Evolutionary conservation across 495 filamentous ascomycete species (phyloP).

Genomic region (Xeromyces bisporus): DNA sequence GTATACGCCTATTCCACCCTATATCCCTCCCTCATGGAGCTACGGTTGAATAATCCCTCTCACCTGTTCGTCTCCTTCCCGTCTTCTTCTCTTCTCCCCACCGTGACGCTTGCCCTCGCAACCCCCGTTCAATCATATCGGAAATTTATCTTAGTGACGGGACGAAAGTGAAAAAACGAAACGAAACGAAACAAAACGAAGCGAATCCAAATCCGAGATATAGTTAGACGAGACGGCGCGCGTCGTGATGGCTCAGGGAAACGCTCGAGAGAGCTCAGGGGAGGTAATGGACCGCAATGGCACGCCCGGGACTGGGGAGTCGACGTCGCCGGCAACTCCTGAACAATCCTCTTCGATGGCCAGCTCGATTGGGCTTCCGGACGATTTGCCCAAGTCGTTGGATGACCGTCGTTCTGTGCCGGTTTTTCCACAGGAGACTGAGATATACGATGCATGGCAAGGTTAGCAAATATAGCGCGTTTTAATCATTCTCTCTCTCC

Average conservation of each 20-base stretch:
- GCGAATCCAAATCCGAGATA: too few relatives aligned
- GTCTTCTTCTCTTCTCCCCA: constrained; percentile 1
- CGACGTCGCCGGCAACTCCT: constrained; percentile 7
- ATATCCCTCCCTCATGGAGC: constrained; percentile 1
- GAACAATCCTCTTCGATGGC: too few relatives aligned
- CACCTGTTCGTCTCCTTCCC: constrained; percentile 1
- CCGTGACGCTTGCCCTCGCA: constrained; percentile 7
- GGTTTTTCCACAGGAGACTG: constrained; percentile 50
- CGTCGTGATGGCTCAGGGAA: constrained; percentile 22
- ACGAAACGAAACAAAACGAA: too few relatives aligned
- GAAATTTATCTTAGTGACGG: too few relatives aligned
- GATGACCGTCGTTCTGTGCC: constrained; percentile 65
- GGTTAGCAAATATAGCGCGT: constrained; percentile 48
- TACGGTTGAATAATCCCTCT: background rate
- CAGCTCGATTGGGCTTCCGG: constrained; percentile 55
- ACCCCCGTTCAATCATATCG: too few relatives aligned
- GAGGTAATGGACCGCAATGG: constrained; percentile 14
- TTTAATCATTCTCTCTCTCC: too few relatives aligned
- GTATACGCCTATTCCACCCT: constrained; percentile 2
- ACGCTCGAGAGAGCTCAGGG: constrained; percentile 21
- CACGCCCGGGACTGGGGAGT: background rate
- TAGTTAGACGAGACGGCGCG: too few relatives aligned
- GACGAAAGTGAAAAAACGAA: too few relatives aligned
- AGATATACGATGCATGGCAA: constrained; percentile 99
- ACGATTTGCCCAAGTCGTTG: constrained; percentile 77